phyloP scores from a whole-genome alignment of 257 asterid genomes.

The Henckelia pumila region DNA sequence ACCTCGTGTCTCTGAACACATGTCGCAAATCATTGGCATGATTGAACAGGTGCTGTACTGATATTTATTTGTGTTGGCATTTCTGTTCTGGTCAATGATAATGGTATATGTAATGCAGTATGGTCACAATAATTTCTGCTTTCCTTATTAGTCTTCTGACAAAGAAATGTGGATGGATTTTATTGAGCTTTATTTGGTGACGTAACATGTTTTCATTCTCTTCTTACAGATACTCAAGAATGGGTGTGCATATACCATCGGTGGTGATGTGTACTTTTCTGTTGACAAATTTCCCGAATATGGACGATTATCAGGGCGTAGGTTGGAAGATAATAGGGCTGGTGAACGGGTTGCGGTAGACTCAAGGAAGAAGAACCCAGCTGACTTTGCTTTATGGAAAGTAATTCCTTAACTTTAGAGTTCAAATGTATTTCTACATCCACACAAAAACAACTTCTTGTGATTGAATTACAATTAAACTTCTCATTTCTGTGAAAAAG shows the following conservation, averaged over 20 bases:
- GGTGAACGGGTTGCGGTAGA: slow-evolving; percentile 94
- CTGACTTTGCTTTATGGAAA: slow-evolving; percentile 98
- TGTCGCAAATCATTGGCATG: slow-evolving; percentile 79
- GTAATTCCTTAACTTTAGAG: slow-evolving; percentile 38
- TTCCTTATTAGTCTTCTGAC: neutral
- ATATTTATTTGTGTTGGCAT: neutral
- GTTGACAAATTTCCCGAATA: slow-evolving; percentile 81
- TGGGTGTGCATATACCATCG: slow-evolving; percentile 67
- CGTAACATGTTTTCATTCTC: slow-evolving; percentile 26
- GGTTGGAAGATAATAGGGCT: slow-evolving; percentile 88
- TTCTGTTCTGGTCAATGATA: neutral
- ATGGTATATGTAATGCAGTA: slow-evolving; percentile 5
- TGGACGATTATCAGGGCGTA: slow-evolving; percentile 89
- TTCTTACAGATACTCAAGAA: slow-evolving; percentile 68
- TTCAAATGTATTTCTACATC: too few species aligned
- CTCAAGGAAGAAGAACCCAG: slow-evolving; percentile 85
- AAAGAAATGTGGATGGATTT: neutral
- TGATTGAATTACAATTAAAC: slow-evolving; percentile 1
- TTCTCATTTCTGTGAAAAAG: neutral
- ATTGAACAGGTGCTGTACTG: slow-evolving; percentile 59
- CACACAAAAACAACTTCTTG: neutral
- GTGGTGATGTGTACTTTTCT: slow-evolving; percentile 92
- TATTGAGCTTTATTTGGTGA: slow-evolving; percentile 12
- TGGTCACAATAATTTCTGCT: neutral
- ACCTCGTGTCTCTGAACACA: slow-evolving; percentile 95